Evolutionary conservation across 805 yeast species (phyloP).

Genomic region (Lachancea kluyveri): DNA sequence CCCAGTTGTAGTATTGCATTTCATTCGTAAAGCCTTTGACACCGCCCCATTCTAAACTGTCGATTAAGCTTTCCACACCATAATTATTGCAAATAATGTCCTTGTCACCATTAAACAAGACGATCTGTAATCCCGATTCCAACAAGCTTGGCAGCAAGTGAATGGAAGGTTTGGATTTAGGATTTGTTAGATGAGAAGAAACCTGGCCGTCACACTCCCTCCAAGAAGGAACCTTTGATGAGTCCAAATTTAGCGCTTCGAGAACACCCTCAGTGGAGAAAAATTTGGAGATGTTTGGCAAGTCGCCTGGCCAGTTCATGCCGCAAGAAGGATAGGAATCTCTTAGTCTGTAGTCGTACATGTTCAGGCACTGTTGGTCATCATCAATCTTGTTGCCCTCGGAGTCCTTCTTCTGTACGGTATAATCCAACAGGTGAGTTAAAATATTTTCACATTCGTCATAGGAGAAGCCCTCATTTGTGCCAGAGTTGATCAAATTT

Average conservation of each 20-base stretch:
- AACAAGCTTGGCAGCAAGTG: slow-evolving; percentile 62
- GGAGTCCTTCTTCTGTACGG: slow-evolving; percentile 25
- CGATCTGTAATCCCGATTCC: slow-evolving; percentile 47
- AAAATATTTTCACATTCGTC: slow-evolving; percentile 41
- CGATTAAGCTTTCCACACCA: slow-evolving; percentile 66
- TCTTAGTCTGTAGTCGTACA: slow-evolving; percentile 68
- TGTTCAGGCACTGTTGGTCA: slow-evolving; percentile 62
- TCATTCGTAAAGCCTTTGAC: slow-evolving; percentile 29
- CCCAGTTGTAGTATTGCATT: slow-evolving; percentile 37
- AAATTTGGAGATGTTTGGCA: slow-evolving; percentile 47
- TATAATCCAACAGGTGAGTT: slow-evolving; percentile 22
- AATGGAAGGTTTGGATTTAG: slow-evolving; percentile 52
- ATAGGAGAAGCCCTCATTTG: slow-evolving; percentile 26
- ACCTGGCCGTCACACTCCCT: slow-evolving; percentile 69
- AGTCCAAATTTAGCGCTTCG: slow-evolving; percentile 44
- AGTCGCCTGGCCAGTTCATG: slow-evolving; percentile 80
- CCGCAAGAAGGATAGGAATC: slow-evolving; percentile 88
- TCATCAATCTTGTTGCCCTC: slow-evolving; percentile 21
- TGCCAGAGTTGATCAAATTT: slow-evolving; percentile 36
- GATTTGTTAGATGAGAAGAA: slow-evolving; percentile 43
- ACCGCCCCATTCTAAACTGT: slow-evolving; percentile 61
- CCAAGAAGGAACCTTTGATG: slow-evolving; percentile 46
- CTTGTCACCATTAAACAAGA: slow-evolving; percentile 80
- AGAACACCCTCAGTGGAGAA: slow-evolving; percentile 44
- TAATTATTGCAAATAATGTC: slow-evolving; percentile 83